Evolutionary conservation across 345 rosid species (phyloP).

Genomic region (Orychophragmus violaceus): DNA sequence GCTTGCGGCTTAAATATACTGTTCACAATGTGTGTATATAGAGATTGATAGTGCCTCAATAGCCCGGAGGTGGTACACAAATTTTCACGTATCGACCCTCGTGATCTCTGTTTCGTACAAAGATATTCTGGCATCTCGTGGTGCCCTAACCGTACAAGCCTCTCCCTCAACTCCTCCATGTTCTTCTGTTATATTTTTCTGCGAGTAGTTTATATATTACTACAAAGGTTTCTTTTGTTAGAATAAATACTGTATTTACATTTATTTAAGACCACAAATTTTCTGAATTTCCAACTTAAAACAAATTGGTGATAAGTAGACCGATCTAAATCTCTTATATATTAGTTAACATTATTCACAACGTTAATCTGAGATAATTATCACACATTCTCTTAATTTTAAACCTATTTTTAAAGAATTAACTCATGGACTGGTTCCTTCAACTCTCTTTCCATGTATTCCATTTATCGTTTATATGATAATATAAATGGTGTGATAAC

Average conservation of each 20-base stretch:
- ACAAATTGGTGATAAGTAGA: no score
- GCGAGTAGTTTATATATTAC: background rate
- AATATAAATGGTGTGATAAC: no score
- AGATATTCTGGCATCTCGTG: background rate
- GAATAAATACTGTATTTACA: background rate
- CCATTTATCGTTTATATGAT: no score
- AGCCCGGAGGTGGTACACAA: background rate
- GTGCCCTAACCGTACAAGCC: background rate
- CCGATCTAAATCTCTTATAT: no score
- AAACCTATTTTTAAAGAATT: no score
- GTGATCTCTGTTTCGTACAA: background rate
- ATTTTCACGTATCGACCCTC: background rate
- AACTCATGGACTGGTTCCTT: no score
- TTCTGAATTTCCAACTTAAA: no score
- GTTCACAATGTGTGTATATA: background rate
- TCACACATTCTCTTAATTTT: no score
- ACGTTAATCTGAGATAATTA: no score
- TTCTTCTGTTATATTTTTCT: background rate
- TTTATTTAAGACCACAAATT: no score
- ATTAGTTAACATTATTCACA: no score
- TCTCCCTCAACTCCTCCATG: background rate
- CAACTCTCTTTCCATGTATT: no score
- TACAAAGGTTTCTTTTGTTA: background rate
- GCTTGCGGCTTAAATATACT: conserved; percentile 6
- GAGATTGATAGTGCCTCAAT: background rate